Conservation (phyloP, 78 protist genomes). For the Dictyostelium firmibasis region DNA sequence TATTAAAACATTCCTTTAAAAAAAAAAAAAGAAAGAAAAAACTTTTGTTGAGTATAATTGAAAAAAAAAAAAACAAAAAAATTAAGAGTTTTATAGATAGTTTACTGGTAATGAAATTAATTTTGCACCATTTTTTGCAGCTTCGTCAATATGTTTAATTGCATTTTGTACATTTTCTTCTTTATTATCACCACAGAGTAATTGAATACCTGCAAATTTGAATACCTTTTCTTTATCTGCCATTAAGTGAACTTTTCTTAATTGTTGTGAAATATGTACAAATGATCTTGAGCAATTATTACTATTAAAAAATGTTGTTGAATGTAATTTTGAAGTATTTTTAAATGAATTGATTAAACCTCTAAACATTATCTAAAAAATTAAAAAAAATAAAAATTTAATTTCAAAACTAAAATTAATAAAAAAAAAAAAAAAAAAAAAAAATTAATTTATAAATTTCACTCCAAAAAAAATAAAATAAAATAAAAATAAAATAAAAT, state of each 20-base stretch:
- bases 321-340: not conserved
- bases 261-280: not conserved
- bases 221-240: slow-evolving; percentile 20
- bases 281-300: not conserved
- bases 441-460: too few species aligned
- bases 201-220: slow-evolving; percentile 88
- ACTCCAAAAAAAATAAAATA: too few species aligned
- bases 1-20: slow-evolving; percentile 83
- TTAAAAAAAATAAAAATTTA: too few species aligned
- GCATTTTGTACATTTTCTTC: slow-evolving; percentile 88
- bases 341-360: not conserved
- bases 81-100: not conserved
- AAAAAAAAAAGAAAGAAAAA: not conserved
- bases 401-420: too few species aligned
- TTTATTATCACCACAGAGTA: slow-evolving; percentile 85
- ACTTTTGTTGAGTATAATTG: not conserved
- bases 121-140: slow-evolving; percentile 90
- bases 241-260: slow-evolving; percentile 3
- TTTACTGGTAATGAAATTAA: slow-evolving; percentile 92
- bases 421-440: too few species aligned
- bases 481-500: too few species aligned
- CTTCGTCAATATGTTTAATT: slow-evolving; percentile 73
- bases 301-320: not conserved
- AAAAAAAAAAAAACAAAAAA: not conserved
- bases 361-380: not conserved